Base-by-base conservation (phyloP, 2,329 filamentous ascomycete genomes). In the Lasiodiplodia sp. region DNA sequence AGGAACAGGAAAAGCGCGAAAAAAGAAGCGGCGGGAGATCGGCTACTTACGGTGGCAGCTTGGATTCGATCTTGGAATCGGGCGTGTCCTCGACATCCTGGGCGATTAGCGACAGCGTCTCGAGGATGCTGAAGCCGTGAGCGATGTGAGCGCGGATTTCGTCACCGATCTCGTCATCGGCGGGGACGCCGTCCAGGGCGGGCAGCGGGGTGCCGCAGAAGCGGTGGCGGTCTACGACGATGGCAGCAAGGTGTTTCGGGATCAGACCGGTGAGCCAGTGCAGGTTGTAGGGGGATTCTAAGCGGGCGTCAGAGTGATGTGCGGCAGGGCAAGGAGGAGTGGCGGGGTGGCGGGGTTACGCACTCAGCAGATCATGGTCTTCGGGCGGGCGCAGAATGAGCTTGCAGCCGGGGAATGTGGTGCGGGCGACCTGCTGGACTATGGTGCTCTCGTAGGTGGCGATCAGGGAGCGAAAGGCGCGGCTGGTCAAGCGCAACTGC, bases 91-190 rank as follows among this genome's bases (percentile, higher is more conserved):
- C 68, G 10, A 75, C 70, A 2, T 74, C 62, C 37, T 70, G 66
- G 2, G 77, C 74, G 38, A 78, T 77, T 4, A 69, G 72, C 3
- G 72, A 73, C 2, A 79, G 67, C 4, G 69, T 70, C 44, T 70
- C 65, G 18, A 79, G 60, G 12, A 78, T 72, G 23, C 72, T 67
- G 73, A 74, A 79, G 21, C 76, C 76, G 65, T 73, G 75, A 18
- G 75, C 72, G 21, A 77, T 70, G 47, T 74, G 72, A 11, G 60
- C 67, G 68, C 76, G 76, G 34, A 79, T 56, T 44, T 68, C 72
- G 47, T 78, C 72, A 56, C 76, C 76, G 58, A 72, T 73, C 7
- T 72, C 60, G 47, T 78, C 76, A 66, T 78, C 75, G 31, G 76
- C 75, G 2, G 73, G 72, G 25, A 77, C 74, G 28, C 75, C 74